phyloP scores from a whole-genome alignment of 345 rosid species.

The Arabis hirsuta region DNA sequence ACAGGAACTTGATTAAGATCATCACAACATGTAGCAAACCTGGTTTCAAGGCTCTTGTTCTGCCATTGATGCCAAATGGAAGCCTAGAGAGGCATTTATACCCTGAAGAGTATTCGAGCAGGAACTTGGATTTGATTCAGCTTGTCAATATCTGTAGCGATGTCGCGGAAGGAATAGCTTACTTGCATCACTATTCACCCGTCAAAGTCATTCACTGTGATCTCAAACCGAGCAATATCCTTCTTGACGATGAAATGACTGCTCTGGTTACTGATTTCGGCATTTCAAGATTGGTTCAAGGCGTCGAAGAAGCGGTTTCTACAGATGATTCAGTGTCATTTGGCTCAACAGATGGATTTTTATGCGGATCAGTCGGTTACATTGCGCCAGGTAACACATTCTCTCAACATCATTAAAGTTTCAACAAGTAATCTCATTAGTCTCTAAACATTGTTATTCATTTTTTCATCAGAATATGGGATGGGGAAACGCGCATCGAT shows the following conservation, averaged over 20 bases:
- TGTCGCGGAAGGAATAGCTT: constrained; percentile 88
- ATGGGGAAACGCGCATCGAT: constrained; percentile 78
- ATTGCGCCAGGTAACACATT: constrained; percentile 79
- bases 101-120: constrained; percentile 46
- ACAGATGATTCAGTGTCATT: constrained; percentile 58
- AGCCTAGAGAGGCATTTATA: constrained; percentile 81
- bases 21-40: constrained; percentile 86
- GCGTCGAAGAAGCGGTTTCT: constrained; percentile 45
- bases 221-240: constrained; percentile 92
- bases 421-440: neutral
- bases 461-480: constrained; percentile 66
- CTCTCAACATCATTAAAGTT: neutral
- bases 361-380: constrained; percentile 92
- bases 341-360: constrained; percentile 69
- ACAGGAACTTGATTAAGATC: constrained; percentile 83
- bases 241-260: constrained; percentile 85
- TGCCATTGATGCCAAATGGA: constrained; percentile 88
- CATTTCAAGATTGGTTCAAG: constrained; percentile 68
- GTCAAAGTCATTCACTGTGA: constrained; percentile 94
- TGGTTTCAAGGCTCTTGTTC: constrained; percentile 83
- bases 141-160: constrained; percentile 73
- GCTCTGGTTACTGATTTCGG: constrained; percentile 94
- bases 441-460: constrained; percentile 8
- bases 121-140: constrained; percentile 62
- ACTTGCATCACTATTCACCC: constrained; percentile 82